Base-by-base conservation (phyloP, 345 rosid genomes). In the Raphanus raphanistrum region DNA sequence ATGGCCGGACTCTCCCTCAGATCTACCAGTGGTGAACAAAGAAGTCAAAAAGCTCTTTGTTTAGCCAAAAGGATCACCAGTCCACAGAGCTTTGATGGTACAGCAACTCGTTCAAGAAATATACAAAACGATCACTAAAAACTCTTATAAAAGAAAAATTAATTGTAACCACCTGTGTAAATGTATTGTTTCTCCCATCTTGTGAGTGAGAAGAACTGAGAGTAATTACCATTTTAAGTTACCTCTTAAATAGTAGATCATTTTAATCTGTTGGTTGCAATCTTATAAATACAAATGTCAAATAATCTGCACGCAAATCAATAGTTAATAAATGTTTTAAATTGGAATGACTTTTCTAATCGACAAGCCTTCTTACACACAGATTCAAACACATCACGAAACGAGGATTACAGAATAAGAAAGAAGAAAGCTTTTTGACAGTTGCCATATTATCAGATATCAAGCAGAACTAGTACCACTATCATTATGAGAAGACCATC, bases 1-100 rank as follows among this genome's bases (percentile, higher is more conserved):
- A 2, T 92, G 97, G 96, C 90, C 92, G 16, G 96, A 88, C 71
- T 77, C 31, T 28, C 4, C 97, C 66, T 91, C 93, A 4, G 91
- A 89, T 81, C 92, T 90, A 73, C 82, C 85, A 11, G 73, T 33
- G 58, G 74, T 29, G 32, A 72, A 64, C 66, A 82, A 80, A 68
- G 93, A 91, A 73, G 79, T 13, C 0, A 84, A 84, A 0, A 89
- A 83, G 88, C 94, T 36, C 57, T 45, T 84, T 8, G 29, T 88
- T 27, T 92, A 87, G 86, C 74, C 84, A 57, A 83, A 92, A 81
- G 80, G 97, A 92, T 78, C 92, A n/a, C n/a, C n/a, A n/a, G n/a
- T n/a, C n/a, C n/a, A n/a, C 87, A 80, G 82, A 87, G 84, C 59
- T 63, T 36, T 16, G 57, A 76, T 70, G 45, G 33, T 36, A 8